phyloP scores from a whole-genome alignment of 164 flowering plant species.

The Berberis vulgaris region DNA sequence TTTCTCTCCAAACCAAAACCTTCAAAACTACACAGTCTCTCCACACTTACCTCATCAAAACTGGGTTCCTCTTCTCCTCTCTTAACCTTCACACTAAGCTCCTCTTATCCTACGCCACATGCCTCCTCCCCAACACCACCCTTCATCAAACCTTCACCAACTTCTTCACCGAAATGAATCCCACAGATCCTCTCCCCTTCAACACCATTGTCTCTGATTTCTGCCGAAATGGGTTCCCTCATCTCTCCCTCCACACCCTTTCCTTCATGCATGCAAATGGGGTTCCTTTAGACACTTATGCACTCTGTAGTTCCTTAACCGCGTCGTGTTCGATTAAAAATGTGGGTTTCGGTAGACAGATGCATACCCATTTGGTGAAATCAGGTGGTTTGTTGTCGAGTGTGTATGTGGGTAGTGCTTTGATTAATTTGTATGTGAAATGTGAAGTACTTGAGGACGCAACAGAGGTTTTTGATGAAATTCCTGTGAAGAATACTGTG shows the following conservation, averaged over 20 bases:
- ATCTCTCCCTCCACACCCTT: slow-evolving; percentile 31
- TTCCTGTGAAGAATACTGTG: slow-evolving; percentile 57
- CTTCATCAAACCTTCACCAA: slow-evolving; percentile 18
- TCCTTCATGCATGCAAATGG: slow-evolving; percentile 46
- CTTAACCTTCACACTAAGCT: slow-evolving; percentile 30
- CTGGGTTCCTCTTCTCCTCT: slow-evolving; percentile 31
- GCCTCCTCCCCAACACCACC: slow-evolving; percentile 13
- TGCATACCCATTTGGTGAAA: slow-evolving; percentile 41
- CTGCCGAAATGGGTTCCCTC: slow-evolving; percentile 32
- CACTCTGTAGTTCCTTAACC: slow-evolving; percentile 42
- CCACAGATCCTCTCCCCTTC: slow-evolving; percentile 38
- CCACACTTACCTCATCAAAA: slow-evolving; percentile 35
- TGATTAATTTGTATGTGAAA: slow-evolving; percentile 48
- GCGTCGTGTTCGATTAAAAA: slow-evolving; percentile 28
- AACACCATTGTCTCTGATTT: slow-evolving; percentile 43
- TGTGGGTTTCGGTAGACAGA: slow-evolving; percentile 29
- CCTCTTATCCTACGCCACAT: slow-evolving; percentile 34
- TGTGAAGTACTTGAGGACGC: slow-evolving; percentile 28
- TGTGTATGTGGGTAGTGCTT: slow-evolving; percentile 61
- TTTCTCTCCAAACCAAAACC: slow-evolving; percentile 24
- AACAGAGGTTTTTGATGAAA: slow-evolving; percentile 56
- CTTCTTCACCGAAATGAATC: slow-evolving; percentile 33
- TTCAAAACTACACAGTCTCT: slow-evolving; percentile 30
- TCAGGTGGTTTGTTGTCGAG: slow-evolving; percentile 58
- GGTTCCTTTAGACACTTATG: slow-evolving; percentile 42